These are phyloP conservation scores for Neostapfia colusana DNA, from an alignment of 176 grass and related monocot genomes.

Conservation along the genomic window DNA sequence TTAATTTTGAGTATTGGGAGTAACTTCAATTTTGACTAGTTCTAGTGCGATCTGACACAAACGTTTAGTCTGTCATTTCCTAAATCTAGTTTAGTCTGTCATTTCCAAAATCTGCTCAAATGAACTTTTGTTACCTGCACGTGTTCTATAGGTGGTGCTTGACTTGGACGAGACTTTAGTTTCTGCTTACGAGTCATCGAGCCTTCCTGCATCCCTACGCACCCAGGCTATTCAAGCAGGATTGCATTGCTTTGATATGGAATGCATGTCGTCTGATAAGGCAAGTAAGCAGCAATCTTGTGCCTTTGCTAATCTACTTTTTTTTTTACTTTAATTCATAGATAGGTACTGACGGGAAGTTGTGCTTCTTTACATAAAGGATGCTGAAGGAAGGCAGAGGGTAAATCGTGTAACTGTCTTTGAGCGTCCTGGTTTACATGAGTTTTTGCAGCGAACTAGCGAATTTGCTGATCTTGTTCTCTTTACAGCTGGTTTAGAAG, in stretches of 20 bases:
- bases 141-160: constrained; percentile 65
- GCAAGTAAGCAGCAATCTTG: constrained; percentile 25
- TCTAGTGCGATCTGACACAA: not conserved
- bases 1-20: not conserved
- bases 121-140: constrained; percentile 14
- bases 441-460: constrained; percentile 69
- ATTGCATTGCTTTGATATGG: constrained; percentile 79
- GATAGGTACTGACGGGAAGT: constrained; percentile 13
- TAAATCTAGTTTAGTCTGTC: not conserved
- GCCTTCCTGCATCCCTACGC: constrained; percentile 56
- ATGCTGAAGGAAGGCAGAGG: constrained; percentile 75
- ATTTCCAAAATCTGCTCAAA: not conserved
- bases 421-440: constrained; percentile 85
- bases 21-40: not conserved
- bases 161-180: constrained; percentile 94
- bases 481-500: constrained; percentile 95
- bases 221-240: constrained; percentile 63
- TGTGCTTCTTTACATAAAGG: constrained; percentile 52
- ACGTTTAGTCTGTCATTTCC: not conserved
- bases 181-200: constrained; percentile 73
- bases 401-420: constrained; percentile 83
- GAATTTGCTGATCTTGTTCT: constrained; percentile 96
- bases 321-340: constrained; percentile 4
- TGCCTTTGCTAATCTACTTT: not conserved
- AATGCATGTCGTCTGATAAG: constrained; percentile 70